Conservation (phyloP, 164 flowering plant genomes). For the Platanus orientalis region DNA sequence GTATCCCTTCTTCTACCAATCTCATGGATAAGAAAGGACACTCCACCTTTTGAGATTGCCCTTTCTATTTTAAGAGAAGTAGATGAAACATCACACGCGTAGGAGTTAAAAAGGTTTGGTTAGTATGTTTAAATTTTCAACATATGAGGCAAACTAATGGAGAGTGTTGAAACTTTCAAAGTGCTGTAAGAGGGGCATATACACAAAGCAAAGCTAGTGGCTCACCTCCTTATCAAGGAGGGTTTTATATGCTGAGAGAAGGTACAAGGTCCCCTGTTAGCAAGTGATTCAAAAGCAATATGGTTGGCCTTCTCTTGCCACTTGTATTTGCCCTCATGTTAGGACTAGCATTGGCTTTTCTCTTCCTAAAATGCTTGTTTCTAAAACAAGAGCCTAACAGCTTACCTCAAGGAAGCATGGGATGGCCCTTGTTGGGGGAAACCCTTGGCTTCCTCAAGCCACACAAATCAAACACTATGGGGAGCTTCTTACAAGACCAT, state of each 20-base stretch:
- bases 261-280: no score
- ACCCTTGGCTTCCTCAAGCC: constrained; percentile 63
- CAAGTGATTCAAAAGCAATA: constrained; percentile 2
- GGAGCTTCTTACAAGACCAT: constrained; percentile 54
- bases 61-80: no score
- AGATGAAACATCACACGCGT: no score
- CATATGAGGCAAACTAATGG: not conserved
- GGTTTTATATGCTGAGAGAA: constrained; percentile 4
- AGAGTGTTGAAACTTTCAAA: not conserved
- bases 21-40: no score
- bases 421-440: constrained; percentile 74
- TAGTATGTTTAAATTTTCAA: not conserved
- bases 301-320: constrained; percentile 17
- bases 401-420: constrained; percentile 63
- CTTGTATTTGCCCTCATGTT: constrained; percentile 20
- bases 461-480: constrained; percentile 55
- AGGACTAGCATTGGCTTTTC: constrained; percentile 19
- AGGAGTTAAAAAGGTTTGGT: not conserved
- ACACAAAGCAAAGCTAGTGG: not conserved
- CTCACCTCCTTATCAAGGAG: constrained; percentile 5
- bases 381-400: constrained; percentile 19
- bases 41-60: no score
- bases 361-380: constrained; percentile 16
- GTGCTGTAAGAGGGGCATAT: not conserved
- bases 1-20: no score